These are phyloP conservation scores for Ophiostoma himal-ulmi DNA, from an alignment of 2,329 filamentous ascomycete species.

Conservation along the genomic window DNA sequence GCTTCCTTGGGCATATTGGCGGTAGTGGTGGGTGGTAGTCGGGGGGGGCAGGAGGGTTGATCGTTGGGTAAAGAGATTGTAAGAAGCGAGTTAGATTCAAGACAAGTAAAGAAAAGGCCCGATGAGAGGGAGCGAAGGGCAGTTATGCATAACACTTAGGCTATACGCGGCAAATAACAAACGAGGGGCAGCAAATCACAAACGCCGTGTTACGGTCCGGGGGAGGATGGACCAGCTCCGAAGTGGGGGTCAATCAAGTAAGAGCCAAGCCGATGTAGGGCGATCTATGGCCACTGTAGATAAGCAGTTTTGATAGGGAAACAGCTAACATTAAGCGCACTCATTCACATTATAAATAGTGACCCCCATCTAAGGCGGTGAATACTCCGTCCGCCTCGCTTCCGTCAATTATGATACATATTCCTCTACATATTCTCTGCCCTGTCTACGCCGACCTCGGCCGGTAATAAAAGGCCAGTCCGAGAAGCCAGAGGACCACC, in stretches of 20 bases:
- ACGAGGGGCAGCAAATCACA: conserved; percentile 2
- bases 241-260: not conserved
- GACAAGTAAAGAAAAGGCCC: not conserved
- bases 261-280: not conserved
- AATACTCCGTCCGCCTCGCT: not conserved
- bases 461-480: conserved; percentile 38
- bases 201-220: conserved; percentile 7
- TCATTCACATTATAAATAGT: conserved; percentile 9
- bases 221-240: not conserved
- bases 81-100: not conserved
- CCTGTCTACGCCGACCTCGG: conserved; percentile 11
- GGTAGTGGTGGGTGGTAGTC: not conserved
- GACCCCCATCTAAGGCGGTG: conserved; percentile 11
- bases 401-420: not conserved
- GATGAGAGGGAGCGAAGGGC: not conserved
- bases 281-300: not conserved
- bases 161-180: not conserved
- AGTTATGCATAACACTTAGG: not conserved
- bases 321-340: conserved; percentile 2
- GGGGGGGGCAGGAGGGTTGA: too few relatives aligned
- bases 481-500: conserved; percentile 46
- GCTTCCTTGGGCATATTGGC: conserved; percentile 25
- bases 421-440: not conserved
- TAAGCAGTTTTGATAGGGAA: not conserved
- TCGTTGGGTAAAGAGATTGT: not conserved